These are phyloP conservation scores for Imleria badia DNA, from an alignment of 768 basidiomycete species.

Conservation along the genomic window DNA sequence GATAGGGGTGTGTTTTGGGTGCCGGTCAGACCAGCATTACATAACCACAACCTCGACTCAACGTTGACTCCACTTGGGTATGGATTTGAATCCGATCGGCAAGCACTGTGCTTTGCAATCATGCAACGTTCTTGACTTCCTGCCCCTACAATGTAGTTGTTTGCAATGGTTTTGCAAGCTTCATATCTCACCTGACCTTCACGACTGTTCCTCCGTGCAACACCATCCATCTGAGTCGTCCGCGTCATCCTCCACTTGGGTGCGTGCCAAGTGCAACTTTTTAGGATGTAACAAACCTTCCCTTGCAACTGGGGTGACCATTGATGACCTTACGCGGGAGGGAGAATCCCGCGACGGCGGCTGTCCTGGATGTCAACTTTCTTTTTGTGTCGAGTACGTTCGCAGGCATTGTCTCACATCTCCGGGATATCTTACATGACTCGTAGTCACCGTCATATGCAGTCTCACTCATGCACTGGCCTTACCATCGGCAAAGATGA, in stretches of 20 bases:
- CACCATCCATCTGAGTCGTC: neutral
- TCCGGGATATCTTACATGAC: conserved; percentile 9
- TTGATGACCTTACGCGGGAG: conserved; percentile 6
- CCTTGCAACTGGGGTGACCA: conserved; percentile 42
- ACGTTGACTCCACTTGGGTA: too few relatives aligned
- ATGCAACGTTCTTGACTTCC: conserved; percentile 69
- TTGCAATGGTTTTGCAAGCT: conserved; percentile 56
- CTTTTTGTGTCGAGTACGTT: conserved; percentile 66
- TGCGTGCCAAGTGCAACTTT: conserved; percentile 50
- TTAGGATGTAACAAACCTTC: conserved; percentile 54
- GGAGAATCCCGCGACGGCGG: conserved; percentile 19
- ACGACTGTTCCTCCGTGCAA: conserved; percentile 45
- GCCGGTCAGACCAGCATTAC: neutral
- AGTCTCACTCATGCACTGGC: conserved; percentile 56
- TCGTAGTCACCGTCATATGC: conserved; percentile 63
- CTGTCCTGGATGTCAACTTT: conserved; percentile 52
- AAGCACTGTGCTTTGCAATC: conserved; percentile 58
- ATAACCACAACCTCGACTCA: neutral
- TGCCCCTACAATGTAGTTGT: conserved; percentile 75
- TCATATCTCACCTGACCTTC: conserved; percentile 61
- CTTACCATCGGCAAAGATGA: conserved; percentile 7
- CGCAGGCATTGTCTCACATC: neutral
- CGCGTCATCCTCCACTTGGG: conserved; percentile 11
- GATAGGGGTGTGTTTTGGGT: too few relatives aligned
- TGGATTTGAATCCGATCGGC: conserved; percentile 56